Base-by-base conservation (phyloP, 2,329 filamentous ascomycete genomes). In the Claviceps africana region DNA sequence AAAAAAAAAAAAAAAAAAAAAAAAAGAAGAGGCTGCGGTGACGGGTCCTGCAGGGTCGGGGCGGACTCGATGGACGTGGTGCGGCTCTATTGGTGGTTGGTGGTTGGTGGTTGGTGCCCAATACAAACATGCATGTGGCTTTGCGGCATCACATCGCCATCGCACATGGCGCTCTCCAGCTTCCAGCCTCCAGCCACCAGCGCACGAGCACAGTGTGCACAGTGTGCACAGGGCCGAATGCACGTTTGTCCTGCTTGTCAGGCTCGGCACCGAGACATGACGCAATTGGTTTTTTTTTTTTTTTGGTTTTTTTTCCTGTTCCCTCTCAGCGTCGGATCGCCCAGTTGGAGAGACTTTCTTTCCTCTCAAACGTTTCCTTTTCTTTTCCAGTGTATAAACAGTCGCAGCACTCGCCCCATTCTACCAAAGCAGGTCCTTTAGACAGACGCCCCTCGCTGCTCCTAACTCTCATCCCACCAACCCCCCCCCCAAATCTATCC, bases 61-160 rank as follows among this genome's bases (percentile, higher is more conserved):
- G 21, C 19, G 15, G 17, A 33, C 17, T 33, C 42, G 40, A 22
- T 40, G 44, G 42, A 51, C 44, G 50, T 51, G 48, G 48, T 50
- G 42, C 48, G 13, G 30, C 48, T 50, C 48, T 19, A 50, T 50
- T 50, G 48, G 48, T 25, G 28, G n/a, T 50, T 44, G 48, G n/a
- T 9, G 9, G 30, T 31, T 31, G 33, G 33, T 37, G 15, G 33
- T 37, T 37, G 33, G 15, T 50, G 48, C 48, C 48, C 40, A 50
- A 50, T 30, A 35, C 2, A 21, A 43, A 22, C 19, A 11, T 22
- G 33, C 33, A 37, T 17, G 33, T 37, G 31, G 8, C 5, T 33
- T 10, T 9, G n/a, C n/a, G n/a, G n/a, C n/a, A n/a, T n/a, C n/a
- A n/a, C n/a, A n/a, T n/a, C n/a, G n/a, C n/a, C n/a, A n/a, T n/a